Evolutionary conservation across 805 yeast genomes (phyloP), one percentile per base, ranked within the genome.

Genomic region (Candida argentea): DNA sequence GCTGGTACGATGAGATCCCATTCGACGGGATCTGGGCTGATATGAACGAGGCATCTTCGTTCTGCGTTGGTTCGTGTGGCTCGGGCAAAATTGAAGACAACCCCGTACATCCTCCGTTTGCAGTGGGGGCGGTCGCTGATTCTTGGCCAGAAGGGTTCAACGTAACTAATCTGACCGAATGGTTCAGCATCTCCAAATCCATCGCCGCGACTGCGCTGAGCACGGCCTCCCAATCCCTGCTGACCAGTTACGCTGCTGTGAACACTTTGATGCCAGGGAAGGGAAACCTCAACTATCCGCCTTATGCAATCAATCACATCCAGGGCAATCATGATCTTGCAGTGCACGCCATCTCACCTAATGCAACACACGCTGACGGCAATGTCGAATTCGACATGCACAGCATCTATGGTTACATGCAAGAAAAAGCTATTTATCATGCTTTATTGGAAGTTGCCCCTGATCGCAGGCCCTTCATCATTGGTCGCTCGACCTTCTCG

Each of bases 61-160:
- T 48, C 43, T 50, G 56, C 34, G 52, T 47, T 14, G 55, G 57
- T 5, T 44, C 52, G n/a, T 45, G 52, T 36, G 53, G 52, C 15
- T 26, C 39, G 7, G 44, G 41, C 5, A 33, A 30, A 16, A 24
- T 29, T 23, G 20, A 15, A 15, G 39, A 40, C 19, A 43, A 43
- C 31, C 48, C 48, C 16, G 48, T 32, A 5, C 30, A 32, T 4
- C 44, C 46, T 8, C 41, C 43, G 10, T 39, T 40, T 26, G 28
- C 34, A 5, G 35, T 38, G 23, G 27, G 27, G 11, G 32, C 28
- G 8, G 36, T 25, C 5, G 34, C 29, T 12, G 30, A 37, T 14
- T 22, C 22, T 3, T 43, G 35, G 30, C 48, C 48, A 10, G 22
- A 27, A 7, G 38, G 37, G n/a, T 43, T 37, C 30, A 31, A 36